Base-by-base conservation (phyloP, 164 flowering plant genomes). In the Nymphaea colorata region DNA sequence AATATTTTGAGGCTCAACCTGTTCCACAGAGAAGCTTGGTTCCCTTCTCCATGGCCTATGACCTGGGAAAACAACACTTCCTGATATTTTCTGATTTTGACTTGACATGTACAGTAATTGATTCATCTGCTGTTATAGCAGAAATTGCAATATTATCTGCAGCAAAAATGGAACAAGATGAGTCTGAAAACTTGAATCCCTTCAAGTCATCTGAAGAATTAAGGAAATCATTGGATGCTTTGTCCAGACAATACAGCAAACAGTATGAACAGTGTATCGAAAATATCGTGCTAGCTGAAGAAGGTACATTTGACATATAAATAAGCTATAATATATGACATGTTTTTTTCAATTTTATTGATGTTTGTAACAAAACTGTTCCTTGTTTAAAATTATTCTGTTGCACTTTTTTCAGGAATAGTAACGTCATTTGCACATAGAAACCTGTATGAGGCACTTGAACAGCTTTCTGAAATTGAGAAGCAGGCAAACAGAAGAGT, bases 51-150 rank as follows among this genome's bases (percentile, higher is more conserved):
- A 80, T 78, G 74, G 84, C 72, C 70, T 87, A 75, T 70, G 75
- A 83, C 47, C 80, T 82, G 67, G 81, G 76, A 41, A 78, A 78
- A 69, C 72, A 80, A 41, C 81, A 70, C 60, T 86, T 91, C 4
- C 62, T 85, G 61, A 68, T 94, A 76, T 91, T 94, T 79, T 86
- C 93, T 72, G 98, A 94, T 81, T 94, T 91, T 85, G 98, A 94
- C 78, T 79, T 91, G 84, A 94, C 98, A 44, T 91, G 98, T 82
- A 82, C 97, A 16, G 84, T 86, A 67, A 85, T 89, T 79, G 98
- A 94, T 81, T 94, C 98, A 42, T 88, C 95, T 68, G 97, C 98
- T 74, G 82, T 94, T 74, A 83, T 91, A 83, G 98, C 98, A 7
- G 95, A 94, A 78, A 88, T 94, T 73, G 95, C 97, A 44, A 91